phyloP scores from a whole-genome alignment of 2,329 filamentous ascomycete species.

The Beauveria rudraprayagi region DNA sequence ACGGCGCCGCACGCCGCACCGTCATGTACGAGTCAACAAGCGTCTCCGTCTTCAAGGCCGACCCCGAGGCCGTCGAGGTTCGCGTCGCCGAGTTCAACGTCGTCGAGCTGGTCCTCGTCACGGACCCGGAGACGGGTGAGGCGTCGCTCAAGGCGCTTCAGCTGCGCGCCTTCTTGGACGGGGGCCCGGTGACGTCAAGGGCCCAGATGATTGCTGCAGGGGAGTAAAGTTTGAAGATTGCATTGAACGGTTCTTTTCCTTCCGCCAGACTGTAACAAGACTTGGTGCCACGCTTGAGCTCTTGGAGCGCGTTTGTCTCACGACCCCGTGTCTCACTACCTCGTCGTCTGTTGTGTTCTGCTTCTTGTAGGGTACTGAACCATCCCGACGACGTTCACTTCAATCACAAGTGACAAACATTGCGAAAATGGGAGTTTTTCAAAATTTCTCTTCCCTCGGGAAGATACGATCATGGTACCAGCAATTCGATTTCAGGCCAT shows the following conservation, averaged over 20 bases:
- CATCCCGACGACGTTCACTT: neutral
- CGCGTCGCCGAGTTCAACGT: slow-evolving; percentile 11
- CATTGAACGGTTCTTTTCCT: neutral
- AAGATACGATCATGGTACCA: neutral
- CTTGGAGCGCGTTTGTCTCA: neutral
- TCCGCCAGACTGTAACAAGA: neutral
- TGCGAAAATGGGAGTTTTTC: neutral
- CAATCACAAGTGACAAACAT: neutral
- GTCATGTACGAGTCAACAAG: slow-evolving; percentile 12
- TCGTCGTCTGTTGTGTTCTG: neutral
- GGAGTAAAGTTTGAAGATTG: neutral
- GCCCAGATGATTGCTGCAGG: slow-evolving; percentile 8
- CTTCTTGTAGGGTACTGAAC: neutral
- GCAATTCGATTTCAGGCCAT: neutral
- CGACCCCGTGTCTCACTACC: no score
- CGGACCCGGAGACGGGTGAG: neutral
- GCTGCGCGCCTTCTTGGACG: slow-evolving; percentile 8
- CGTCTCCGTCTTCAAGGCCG: slow-evolving; percentile 4
- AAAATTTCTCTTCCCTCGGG: neutral
- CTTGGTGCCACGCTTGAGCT: neutral
- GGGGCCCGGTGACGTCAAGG: slow-evolving; percentile 10
- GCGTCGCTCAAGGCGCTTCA: slow-evolving; percentile 3
- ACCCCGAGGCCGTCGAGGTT: slow-evolving; percentile 9
- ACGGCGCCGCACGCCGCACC: slow-evolving; percentile 6
- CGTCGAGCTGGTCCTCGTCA: slow-evolving; percentile 4